Percentiles rank a stretch among this genome's conserved stretches.
Conservation (phyloP, 139 green algal species). For the Chlorella sp. region DNA sequence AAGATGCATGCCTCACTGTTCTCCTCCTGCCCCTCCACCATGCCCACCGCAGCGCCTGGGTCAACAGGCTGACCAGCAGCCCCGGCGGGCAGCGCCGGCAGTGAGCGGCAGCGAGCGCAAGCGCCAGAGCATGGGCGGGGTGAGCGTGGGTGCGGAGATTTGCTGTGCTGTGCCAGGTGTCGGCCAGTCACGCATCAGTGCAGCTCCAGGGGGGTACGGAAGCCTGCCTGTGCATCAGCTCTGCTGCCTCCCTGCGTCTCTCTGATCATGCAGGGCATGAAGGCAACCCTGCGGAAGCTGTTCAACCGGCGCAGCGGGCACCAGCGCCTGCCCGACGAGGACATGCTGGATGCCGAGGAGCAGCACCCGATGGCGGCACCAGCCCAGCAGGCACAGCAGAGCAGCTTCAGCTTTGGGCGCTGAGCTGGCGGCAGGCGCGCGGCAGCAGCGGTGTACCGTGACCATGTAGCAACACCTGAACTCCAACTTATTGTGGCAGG, state of each 20-base stretch:
- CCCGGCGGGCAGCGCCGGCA: background rate
- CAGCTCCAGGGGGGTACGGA: no score
- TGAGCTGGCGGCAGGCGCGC: no score
- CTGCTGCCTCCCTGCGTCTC: background rate
- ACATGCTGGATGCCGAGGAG: background rate
- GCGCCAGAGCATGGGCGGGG: no score
- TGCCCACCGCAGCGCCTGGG: background rate
- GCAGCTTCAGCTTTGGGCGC: conserved; percentile 13
- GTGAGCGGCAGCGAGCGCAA: background rate
- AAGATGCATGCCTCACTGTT: no score
- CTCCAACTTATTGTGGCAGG: no score
- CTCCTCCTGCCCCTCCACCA: no score
- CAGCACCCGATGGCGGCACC: no score
- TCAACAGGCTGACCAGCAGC: background rate
- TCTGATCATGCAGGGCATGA: background rate
- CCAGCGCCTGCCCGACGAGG: background rate
- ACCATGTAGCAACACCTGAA: no score
- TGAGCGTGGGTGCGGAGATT: no score
- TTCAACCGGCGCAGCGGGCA: conserved; percentile 13
- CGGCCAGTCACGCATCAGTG: background rate
- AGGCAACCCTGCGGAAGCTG: conserved; percentile 13
- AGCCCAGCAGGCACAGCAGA: background rate
- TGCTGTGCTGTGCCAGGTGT: no score
- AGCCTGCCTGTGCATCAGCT: background rate
- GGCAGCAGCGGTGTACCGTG: no score